Evolutionary conservation across 78 protist species (phyloP).

Genomic region (Dictyostelium citrinum): DNA sequence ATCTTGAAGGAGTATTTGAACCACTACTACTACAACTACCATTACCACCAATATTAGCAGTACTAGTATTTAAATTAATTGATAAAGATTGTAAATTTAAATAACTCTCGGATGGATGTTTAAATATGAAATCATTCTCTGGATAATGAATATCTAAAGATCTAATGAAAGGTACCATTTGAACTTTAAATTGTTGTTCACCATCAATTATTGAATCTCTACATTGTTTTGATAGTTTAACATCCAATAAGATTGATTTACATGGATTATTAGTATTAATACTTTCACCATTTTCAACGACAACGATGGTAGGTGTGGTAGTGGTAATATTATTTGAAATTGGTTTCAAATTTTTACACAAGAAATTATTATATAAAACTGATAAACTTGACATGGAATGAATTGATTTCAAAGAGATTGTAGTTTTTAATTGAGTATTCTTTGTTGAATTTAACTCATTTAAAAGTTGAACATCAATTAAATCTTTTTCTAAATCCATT

Average conservation of each 20-base stretch:
- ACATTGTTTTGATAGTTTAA: neutral
- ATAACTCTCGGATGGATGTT: neutral
- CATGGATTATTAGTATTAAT: neutral
- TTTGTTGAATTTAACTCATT: neutral
- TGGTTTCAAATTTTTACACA: neutral
- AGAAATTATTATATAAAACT: neutral
- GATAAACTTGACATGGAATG: slow-evolving; percentile 2
- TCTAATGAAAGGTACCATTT: neutral
- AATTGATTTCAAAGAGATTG: neutral
- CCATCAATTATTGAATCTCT: neutral
- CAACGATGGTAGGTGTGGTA: neutral
- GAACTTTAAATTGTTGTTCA: neutral
- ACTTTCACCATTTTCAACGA: neutral
- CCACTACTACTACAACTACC: neutral
- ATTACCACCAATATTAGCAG: neutral
- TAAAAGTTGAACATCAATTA: neutral
- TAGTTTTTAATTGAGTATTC: neutral
- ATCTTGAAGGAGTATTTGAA: neutral
- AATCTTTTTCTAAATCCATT: slow-evolving; percentile 5
- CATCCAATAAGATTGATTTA: neutral
- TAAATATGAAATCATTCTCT: slow-evolving; percentile 2
- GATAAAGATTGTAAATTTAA: neutral
- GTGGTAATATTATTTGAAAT: neutral
- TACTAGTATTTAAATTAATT: neutral
- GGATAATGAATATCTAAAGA: neutral